Percentiles rank a stretch among this genome's conserved stretches.
These are phyloP conservation scores for Podaxis rugospora DNA, from an alignment of 768 basidiomycete genomes.

Conservation along the genomic window DNA sequence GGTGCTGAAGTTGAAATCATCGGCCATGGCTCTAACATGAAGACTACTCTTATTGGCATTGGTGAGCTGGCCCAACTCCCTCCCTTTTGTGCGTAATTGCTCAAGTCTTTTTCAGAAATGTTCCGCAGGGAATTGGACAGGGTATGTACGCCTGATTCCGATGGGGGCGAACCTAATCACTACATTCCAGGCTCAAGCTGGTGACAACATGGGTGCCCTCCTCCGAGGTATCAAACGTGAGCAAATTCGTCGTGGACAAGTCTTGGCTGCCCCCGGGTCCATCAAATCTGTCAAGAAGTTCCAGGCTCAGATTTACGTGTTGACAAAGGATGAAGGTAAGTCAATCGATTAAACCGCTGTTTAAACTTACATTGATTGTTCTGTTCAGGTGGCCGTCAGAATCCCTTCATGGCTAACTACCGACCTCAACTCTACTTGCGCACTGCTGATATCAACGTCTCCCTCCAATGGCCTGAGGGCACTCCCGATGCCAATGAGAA, in stretches of 20 bases:
- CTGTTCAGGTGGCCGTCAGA: slow-evolving; percentile 67
- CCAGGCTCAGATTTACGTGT: slow-evolving; percentile 87
- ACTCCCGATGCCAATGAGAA: slow-evolving; percentile 79
- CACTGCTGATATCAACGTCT: slow-evolving; percentile 89
- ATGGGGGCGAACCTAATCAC: background rate
- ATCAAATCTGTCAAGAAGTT: slow-evolving; percentile 96
- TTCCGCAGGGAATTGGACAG: slow-evolving; percentile 99
- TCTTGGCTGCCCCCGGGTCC: slow-evolving; percentile 82
- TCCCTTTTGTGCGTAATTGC: background rate
- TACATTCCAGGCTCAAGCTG: slow-evolving; percentile 75
- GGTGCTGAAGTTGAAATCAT: slow-evolving; percentile 92
- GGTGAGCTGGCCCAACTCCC: slow-evolving; percentile 38
- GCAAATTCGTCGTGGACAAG: slow-evolving; percentile 90
- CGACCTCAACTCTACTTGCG: slow-evolving; percentile 94
- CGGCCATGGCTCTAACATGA: slow-evolving; percentile 75
- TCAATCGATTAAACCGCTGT: background rate
- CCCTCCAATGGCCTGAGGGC: slow-evolving; percentile 81
- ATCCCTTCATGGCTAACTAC: slow-evolving; percentile 92
- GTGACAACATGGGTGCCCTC: slow-evolving; percentile 98
- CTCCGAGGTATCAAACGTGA: slow-evolving; percentile 97
- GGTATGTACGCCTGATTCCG: slow-evolving; percentile 32
- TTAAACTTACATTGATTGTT: background rate
- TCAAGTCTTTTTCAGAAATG: slow-evolving; percentile 65
- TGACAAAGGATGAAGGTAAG: slow-evolving; percentile 9
- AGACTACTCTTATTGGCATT: slow-evolving; percentile 94